Evolutionary conservation across 345 rosid species (phyloP), one percentile per base, ranked within the genome.

Genomic region (Citrus medica): DNA sequence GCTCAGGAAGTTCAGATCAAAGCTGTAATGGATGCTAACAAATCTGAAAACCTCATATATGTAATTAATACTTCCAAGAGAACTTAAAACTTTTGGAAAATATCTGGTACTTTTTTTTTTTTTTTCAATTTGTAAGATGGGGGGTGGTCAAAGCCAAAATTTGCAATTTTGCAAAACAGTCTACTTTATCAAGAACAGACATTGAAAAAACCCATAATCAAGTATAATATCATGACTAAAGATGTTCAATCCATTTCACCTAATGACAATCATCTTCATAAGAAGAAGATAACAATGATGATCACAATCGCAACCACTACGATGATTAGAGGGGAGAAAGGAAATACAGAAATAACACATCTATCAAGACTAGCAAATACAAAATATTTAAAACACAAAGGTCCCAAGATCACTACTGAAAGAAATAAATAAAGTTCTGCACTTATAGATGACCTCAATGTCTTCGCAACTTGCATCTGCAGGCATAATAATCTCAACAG

Each of bases 391-490:
- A 21, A 58, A 73, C 28, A 46, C 21, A 17, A 62, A 64, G 35
- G 70, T 25, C 46, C 30, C 24, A 32, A 8, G 37, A 17, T 59
- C 27, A 40, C 67, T 63, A 51, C 25, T 21, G 24, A 61, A 67
- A 59, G 22, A 78, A 46, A 72, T 30, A 63, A 63, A 16, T 8
- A 21, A 53, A 22, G 17, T 38, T 66, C 63, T n/a, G 51, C 40
- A 69, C 75, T 30, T 1, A 56, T n/a, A 66, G 6, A 68, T 71
- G 72, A 96, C 98, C 98, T 96, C 97, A 74, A 96, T 92, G 63
- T 96, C 99, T 87, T 91, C 97, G 32, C 98, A 92, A 84, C 99
- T 96, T 77, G 98, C 94, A 84, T 96, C 98, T 74, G 88, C 68
- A 53, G 99, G 99, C 88, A 94, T 82, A 66, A 92, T 86, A 74